A percentile compares a stretch with the other conserved stretches of the same genome.
Evolutionary conservation across 2,329 filamentous ascomycete species (phyloP).

Genomic region (Venturia effusa): DNA sequence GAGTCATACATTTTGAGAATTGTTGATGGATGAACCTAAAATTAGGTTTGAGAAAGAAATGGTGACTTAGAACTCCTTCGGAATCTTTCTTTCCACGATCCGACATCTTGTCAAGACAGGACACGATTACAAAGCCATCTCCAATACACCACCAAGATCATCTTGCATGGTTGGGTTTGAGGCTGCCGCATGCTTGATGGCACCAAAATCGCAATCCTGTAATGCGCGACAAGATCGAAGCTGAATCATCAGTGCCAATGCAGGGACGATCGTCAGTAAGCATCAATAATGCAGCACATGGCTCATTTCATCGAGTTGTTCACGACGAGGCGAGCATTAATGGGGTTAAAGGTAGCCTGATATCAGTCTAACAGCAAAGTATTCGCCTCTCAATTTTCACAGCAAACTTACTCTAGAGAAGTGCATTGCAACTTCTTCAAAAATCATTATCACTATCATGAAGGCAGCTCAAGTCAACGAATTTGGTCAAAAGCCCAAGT

Average conservation of each 20-base stretch:
- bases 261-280: background rate
- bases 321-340: background rate
- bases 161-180: background rate
- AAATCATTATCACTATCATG: conserved; percentile 17
- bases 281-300: background rate
- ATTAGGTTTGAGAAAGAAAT: too few species aligned
- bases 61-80: too few species aligned
- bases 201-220: background rate
- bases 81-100: too few species aligned
- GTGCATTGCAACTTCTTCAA: background rate
- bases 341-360: background rate
- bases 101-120: too few species aligned
- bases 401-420: background rate
- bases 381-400: background rate
- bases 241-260: background rate
- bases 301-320: background rate
- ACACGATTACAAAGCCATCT: background rate
- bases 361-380: background rate
- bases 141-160: background rate
- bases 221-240: background rate
- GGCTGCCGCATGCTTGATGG: background rate
- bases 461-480: conserved; percentile 30
- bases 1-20: too few species aligned
- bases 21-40: too few species aligned
- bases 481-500: conserved; percentile 29